Evolutionary conservation across 163 green algal genomes (phyloP).

Genomic region (Volvox carteri): DNA sequence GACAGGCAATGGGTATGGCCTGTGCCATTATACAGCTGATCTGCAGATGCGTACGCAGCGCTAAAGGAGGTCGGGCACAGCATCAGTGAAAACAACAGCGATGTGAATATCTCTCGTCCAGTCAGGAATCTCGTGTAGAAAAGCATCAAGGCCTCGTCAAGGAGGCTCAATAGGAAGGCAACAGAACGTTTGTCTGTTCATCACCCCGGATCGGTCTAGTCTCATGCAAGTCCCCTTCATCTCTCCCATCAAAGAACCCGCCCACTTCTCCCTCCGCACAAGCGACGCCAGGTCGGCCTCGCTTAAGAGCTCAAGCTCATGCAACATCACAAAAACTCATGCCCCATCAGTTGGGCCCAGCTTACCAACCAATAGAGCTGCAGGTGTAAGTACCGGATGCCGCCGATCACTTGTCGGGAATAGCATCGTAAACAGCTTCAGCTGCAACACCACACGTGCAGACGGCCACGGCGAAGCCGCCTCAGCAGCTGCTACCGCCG

Average conservation of each 20-base stretch:
- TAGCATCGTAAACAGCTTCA: slow-evolving; percentile 87
- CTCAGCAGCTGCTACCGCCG: background rate
- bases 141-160: slow-evolving; percentile 21
- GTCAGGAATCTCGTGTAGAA: slow-evolving; percentile 47
- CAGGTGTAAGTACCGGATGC: slow-evolving; percentile 90
- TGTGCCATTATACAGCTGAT: too few relatives aligned
- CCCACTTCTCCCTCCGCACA: too few relatives aligned
- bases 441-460: slow-evolving; percentile 81
- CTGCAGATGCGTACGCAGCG: too few relatives aligned
- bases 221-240: too few relatives aligned
- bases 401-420: slow-evolving; percentile 90
- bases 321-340: too few relatives aligned
- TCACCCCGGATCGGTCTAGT: slow-evolving; percentile 41
- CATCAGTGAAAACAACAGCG: too few relatives aligned
- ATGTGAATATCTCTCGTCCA: too few relatives aligned
- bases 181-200: slow-evolving; percentile 50
- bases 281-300: too few relatives aligned
- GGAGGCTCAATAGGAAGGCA: slow-evolving; percentile 53
- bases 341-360: slow-evolving; percentile 31
- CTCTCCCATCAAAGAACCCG: too few relatives aligned
- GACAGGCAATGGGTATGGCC: too few relatives aligned
- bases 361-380: slow-evolving; percentile 74
- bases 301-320: too few relatives aligned
- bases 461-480: slow-evolving; percentile 76
- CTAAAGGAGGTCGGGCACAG: too few relatives aligned